Conservation (phyloP, 176 grass and related monocot genomes). For the Aegilops speltoides region DNA sequence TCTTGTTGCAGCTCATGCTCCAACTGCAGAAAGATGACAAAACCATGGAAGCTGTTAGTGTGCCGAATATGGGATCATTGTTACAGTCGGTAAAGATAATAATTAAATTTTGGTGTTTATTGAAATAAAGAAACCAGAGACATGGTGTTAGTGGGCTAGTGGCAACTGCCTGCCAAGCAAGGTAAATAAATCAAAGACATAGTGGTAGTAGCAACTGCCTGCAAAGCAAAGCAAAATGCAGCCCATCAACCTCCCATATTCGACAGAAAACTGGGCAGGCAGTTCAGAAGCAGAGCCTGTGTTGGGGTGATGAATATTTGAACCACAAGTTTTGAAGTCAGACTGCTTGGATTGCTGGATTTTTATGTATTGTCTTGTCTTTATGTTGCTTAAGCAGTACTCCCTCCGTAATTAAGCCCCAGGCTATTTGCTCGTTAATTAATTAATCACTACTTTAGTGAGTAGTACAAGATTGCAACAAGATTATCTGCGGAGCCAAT, state of each 20-base stretch:
- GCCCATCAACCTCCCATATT: neutral
- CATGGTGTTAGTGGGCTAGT: too few relatives aligned
- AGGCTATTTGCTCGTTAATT: too few relatives aligned
- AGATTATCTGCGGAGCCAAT: neutral
- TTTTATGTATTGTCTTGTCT: too few relatives aligned
- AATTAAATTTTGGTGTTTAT: neutral
- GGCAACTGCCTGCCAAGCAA: too few relatives aligned
- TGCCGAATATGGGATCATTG: neutral
- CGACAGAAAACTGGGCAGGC: neutral
- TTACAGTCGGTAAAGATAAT: neutral
- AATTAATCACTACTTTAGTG: too few relatives aligned
- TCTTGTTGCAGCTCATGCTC: constrained; percentile 68
- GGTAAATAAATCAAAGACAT: too few relatives aligned
- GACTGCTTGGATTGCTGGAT: too few relatives aligned
- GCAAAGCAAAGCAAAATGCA: neutral
- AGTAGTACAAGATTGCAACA: neutral
- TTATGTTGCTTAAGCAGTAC: too few relatives aligned
- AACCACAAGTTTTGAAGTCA: too few relatives aligned
- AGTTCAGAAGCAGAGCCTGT: neutral
- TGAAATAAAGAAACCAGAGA: neutral
- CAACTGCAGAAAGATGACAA: constrained; percentile 18
- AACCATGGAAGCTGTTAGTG: neutral
- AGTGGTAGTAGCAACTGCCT: too few relatives aligned
- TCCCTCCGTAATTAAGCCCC: too few relatives aligned
- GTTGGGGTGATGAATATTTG: too few relatives aligned